Evolutionary conservation across 257 asterid species (phyloP), one percentile per base, ranked within the genome.

Genomic region (Solanum chmielewskii): DNA sequence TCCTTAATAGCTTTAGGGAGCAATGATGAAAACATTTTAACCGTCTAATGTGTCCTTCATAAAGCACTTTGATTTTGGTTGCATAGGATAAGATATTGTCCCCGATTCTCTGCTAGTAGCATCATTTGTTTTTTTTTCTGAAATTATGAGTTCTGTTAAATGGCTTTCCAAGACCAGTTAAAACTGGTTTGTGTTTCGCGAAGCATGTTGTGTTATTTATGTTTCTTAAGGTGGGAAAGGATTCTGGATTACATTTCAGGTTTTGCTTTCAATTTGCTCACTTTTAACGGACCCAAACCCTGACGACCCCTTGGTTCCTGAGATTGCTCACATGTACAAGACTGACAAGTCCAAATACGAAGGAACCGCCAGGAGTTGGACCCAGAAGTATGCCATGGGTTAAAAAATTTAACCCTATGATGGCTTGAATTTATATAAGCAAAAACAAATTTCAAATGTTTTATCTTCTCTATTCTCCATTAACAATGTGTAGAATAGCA

Each of bases 311-410:
- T 49, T 95, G 88, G 98, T 95, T 41, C 98, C 98, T 0, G 98
- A 95, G 90, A 94, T 95, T 18, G 98, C 98, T 42, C 98, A 93
- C 84, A 93, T 95, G 98, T 95, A 94, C 94, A 95, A 94, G 93
- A 93, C 97, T 2, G 98, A 95, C 90, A 87, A 91, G 90, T 75
- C 93, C 68, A 95, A 95, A 91, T 95, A 95, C 41, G 98, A 95
- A 93, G 93, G 90, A 83, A 95, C 98, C 16, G 97, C 98, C 11
- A 81, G 98, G 92, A 93, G 97, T 96, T 95, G 98, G 98, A 93
- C 98, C 83, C 98, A 95, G 91, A 95, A 95, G 87, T 95, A 94
- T 44, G 97, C 98, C 1, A 94, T 94, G 98, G 98, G 98, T 78
- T 95, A 91, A 87, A 71, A 4, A 15, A 31, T 27, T n/a, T 62